Evolutionary conservation across 2,329 filamentous ascomycete genomes (phyloP), one percentile per base, ranked within the genome.

Genomic region (Zymoseptoria crescenta): DNA sequence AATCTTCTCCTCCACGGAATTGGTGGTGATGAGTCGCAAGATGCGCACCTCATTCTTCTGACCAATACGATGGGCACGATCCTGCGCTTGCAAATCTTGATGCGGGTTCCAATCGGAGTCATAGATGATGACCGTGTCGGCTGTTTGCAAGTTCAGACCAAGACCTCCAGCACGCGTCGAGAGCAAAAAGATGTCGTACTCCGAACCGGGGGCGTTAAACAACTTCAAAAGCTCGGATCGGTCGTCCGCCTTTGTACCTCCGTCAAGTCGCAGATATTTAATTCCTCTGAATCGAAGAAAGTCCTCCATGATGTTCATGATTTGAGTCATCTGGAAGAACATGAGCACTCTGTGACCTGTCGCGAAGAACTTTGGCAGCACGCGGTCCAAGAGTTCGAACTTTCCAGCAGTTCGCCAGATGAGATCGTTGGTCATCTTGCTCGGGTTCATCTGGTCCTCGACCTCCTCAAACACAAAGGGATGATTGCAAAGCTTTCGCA

Each of bases 271-370:
- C 65, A 99, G 81, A 73, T 96, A 99, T 70, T 88, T 82, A 66
- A 96, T 81, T 52, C 87, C 88, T 64, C 90, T 84, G 70, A 91
- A 87, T 3, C 93, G 87, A 63, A 99, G 77, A 74, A 96, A 99
- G 73, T 99, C 94, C 69, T 99, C 94, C 94, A 99, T 97, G 70
- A 99, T 99, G 76, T 99, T 96, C 94, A 99, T 99, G 73, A 99
- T 99, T 62, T 96, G 92, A 3, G 94, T 99, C 94, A 99, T 99
- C 74, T 99, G 94, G 82, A 99, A 99, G 83, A 99, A 99, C 89
- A 99, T 97, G 74, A 99, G 81, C 28, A 97, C 91, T 75, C 94
- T 88, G 83, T 99, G 94, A 16, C 91, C 91, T 1, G 90, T 92
- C 2, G 83, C 86, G 67, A 89, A 84, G 75, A 99, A 97, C 76